Conservation (phyloP, 371 early-diverging fungal genomes). For the Mucor circinelloides region DNA sequence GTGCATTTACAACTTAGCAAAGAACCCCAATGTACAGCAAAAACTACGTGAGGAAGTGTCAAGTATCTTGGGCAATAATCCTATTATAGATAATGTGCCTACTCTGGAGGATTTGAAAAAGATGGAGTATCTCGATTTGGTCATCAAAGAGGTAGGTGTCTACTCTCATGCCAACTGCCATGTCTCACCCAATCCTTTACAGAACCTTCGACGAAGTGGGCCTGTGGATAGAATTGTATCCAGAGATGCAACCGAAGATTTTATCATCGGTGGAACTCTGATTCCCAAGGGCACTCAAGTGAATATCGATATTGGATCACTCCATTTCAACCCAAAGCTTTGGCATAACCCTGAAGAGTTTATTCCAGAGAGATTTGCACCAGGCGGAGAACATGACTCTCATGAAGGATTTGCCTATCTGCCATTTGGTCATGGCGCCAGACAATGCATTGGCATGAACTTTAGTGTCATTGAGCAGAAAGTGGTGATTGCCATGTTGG, state of each 20-base stretch:
- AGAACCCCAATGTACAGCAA: constrained; percentile 48
- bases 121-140: constrained; percentile 44
- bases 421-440: constrained; percentile 50
- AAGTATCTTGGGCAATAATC: constrained; percentile 45
- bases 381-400: constrained; percentile 5
- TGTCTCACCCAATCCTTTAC: not conserved
- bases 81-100: constrained; percentile 48
- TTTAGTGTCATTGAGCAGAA: constrained; percentile 53
- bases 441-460: constrained; percentile 56
- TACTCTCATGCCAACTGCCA: not conserved
- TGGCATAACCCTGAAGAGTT: constrained; percentile 23
- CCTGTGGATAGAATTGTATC: constrained; percentile 21
- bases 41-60: constrained; percentile 53
- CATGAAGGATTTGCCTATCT: constrained; percentile 33
- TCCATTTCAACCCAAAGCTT: constrained; percentile 12
- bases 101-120: constrained; percentile 45
- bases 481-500: constrained; percentile 43
- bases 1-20: constrained; percentile 20
- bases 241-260: constrained; percentile 34
- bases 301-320: constrained; percentile 28
- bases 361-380: constrained; percentile 29
- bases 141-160: constrained; percentile 34
- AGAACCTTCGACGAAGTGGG: constrained; percentile 43
- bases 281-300: constrained; percentile 44
- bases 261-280: constrained; percentile 34